Evolutionary conservation across 768 basidiomycete genomes (phyloP), one percentile per base, ranked within the genome.

Genomic region (Boletus tomentosulus): DNA sequence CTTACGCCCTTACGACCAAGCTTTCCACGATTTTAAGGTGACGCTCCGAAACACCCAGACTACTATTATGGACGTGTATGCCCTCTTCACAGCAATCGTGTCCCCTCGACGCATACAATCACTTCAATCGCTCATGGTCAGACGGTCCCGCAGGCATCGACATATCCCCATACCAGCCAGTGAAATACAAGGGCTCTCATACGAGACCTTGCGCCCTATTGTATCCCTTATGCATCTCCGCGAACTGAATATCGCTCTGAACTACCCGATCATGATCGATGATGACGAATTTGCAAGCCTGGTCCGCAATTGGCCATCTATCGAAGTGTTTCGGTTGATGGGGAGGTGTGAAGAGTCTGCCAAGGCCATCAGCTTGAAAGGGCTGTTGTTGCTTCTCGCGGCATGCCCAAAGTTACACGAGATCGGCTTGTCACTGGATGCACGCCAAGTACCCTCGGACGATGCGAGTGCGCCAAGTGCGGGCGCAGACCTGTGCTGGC

Each of bases 201-300:
- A 49, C 3, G 33, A 53, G 12, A 57, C 27, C 4, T 46, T 49
- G 6, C 28, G 41, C 1, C 55, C 48, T 16, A 43, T 51, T 25
- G 16, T 8, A n/a, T 41, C 55, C n/a, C 34, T 58, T 12, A 25
- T 42, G 9, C 33, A 51, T 22, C 55, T 58, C 19, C 50, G 41
- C 4, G 11, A 24, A 12, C 47, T 56, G 25, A 31, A 46, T 1
- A 44, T 56, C 15, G 1, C 46, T 22, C 19, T 46, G 2, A 27
- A 42, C 25, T 16, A 46, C 27, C 47, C 37, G 2, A 35, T 39
- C 12, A 33, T 43, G 3, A 27, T 58, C 15, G 22, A 51, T 4
- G 54, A 58, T 6, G 37, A 48, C 3, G 50, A 49, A 13, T 46
- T 58, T 28, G 43, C 43, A 9, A 6, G 43, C 28, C 19, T 55